These are phyloP conservation scores for Pseudocercospora cruenta DNA, from an alignment of 2,329 filamentous ascomycete genomes.

Conservation along the genomic window DNA sequence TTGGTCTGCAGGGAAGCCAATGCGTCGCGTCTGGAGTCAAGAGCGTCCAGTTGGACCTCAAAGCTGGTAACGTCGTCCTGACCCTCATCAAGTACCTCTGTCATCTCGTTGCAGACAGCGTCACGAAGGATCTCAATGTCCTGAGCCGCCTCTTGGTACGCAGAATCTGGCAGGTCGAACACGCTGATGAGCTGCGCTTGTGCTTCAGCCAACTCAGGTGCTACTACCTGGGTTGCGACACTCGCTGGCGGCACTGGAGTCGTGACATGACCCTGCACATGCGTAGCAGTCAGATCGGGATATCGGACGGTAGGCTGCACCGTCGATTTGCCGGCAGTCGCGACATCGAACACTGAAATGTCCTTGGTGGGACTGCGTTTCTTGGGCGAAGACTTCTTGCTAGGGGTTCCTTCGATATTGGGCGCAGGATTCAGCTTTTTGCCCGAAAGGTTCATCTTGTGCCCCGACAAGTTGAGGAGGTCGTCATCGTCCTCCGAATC, in stretches of 20 bases:
- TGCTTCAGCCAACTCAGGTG: constrained; percentile 16
- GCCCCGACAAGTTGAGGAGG: constrained; percentile 31
- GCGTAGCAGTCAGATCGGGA: constrained; percentile 15
- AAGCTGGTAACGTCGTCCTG: constrained; percentile 24
- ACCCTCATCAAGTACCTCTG: constrained; percentile 28
- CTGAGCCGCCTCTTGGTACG: constrained; percentile 21
- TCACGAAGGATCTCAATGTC: constrained; percentile 26
- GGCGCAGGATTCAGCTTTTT: constrained; percentile 15
- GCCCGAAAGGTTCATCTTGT: constrained; percentile 13
- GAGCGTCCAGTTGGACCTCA: constrained; percentile 24
- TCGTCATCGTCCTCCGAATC: constrained; percentile 37
- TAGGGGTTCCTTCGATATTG: constrained; percentile 6
- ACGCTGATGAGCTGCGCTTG: constrained; percentile 22
- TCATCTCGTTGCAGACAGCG: constrained; percentile 27
- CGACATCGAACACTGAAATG: neutral
- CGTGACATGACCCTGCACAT: neutral
- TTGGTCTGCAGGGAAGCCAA: constrained; percentile 26
- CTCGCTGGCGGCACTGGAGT: constrained; percentile 20
- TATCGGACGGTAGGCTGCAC: neutral
- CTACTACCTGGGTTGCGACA: constrained; percentile 17
- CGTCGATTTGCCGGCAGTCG: constrained; percentile 2
- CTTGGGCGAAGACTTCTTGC: constrained; percentile 8
- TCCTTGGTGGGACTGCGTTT: neutral
- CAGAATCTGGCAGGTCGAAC: constrained; percentile 27
- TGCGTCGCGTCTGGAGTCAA: constrained; percentile 23